Evolutionary conservation across 1,284 basidiomycete genomes (phyloP).

Genomic region (Peniophora sp.): DNA sequence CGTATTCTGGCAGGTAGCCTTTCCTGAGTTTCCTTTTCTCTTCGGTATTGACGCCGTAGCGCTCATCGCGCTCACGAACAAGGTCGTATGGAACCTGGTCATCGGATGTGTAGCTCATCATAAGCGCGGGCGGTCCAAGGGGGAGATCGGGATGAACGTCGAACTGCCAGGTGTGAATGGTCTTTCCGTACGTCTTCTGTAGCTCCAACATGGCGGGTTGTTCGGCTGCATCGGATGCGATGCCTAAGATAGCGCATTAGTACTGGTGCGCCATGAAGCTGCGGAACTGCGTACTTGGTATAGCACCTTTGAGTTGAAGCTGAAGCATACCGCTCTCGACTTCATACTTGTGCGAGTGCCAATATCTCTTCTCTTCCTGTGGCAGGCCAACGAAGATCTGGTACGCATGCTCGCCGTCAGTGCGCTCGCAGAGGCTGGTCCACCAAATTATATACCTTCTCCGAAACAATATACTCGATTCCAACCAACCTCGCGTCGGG

Average conservation of each 20-base stretch:
- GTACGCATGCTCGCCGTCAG: neutral
- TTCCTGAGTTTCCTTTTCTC: slow-evolving; percentile 26
- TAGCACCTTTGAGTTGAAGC: slow-evolving; percentile 29
- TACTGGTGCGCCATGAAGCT: neutral
- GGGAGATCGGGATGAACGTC: slow-evolving; percentile 38
- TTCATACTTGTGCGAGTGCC: slow-evolving; percentile 38
- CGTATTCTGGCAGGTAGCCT: slow-evolving; percentile 31
- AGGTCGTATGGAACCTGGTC: slow-evolving; percentile 26
- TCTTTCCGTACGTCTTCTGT: slow-evolving; percentile 45
- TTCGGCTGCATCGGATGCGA: slow-evolving; percentile 31
- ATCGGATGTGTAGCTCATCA: slow-evolving; percentile 36
- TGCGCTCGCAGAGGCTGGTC: neutral
- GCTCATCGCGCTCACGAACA: slow-evolving; percentile 27
- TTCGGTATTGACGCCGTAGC: slow-evolving; percentile 25
- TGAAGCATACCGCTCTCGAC: slow-evolving; percentile 42
- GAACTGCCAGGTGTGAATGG: slow-evolving; percentile 39
- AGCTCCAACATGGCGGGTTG: slow-evolving; percentile 39
- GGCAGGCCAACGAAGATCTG: slow-evolving; percentile 32
- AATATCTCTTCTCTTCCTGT: slow-evolving; percentile 38
- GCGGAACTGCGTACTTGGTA: slow-evolving; percentile 26
- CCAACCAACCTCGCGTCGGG: slow-evolving; percentile 40
- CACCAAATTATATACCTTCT: slow-evolving; percentile 19
- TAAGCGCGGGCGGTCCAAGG: slow-evolving; percentile 38
- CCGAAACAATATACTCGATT: slow-evolving; percentile 43
- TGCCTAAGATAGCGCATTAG: slow-evolving; percentile 7